These are phyloP conservation scores for Verticillium albo-atrum DNA, from an alignment of 2,329 filamentous ascomycete genomes.

Conservation along the genomic window DNA sequence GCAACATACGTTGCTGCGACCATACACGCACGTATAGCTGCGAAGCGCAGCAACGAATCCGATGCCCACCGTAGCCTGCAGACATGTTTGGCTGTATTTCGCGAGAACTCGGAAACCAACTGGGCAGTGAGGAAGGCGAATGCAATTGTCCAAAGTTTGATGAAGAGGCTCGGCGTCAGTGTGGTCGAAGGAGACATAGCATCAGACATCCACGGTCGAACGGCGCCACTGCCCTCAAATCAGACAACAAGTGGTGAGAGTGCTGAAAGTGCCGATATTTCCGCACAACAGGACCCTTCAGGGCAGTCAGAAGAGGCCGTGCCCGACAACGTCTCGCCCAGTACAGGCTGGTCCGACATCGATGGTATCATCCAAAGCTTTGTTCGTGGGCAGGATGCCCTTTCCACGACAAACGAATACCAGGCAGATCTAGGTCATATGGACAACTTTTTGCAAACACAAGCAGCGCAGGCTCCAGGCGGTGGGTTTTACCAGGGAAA, in stretches of 20 bases:
- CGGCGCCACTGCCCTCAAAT: background rate
- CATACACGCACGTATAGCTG: conserved; percentile 46
- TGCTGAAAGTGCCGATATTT: background rate
- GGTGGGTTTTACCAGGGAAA: background rate
- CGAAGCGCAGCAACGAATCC: conserved; percentile 33
- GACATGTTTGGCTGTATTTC: conserved; percentile 40
- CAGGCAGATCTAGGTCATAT: background rate
- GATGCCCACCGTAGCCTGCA: conserved; percentile 33
- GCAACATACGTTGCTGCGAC: conserved; percentile 51
- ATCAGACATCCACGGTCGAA: background rate
- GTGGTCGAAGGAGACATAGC: background rate
- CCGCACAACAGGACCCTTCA: background rate
- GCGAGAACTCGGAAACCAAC: conserved; percentile 45
- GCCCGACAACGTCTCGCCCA: conserved; percentile 1
- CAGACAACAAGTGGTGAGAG: background rate
- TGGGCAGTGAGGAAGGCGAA: conserved; percentile 41
- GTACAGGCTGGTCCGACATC: conserved; percentile 24
- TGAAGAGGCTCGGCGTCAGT: conserved; percentile 35
- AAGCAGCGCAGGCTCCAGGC: background rate
- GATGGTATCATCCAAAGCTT: conserved; percentile 32
- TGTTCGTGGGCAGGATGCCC: conserved; percentile 15
- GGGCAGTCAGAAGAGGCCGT: background rate
- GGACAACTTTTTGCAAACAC: background rate
- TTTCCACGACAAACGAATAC: background rate
- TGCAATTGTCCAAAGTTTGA: conserved; percentile 38